phyloP scores from a whole-genome alignment of 2,329 filamentous ascomycete genomes.

The Colletotrichum karsti region DNA sequence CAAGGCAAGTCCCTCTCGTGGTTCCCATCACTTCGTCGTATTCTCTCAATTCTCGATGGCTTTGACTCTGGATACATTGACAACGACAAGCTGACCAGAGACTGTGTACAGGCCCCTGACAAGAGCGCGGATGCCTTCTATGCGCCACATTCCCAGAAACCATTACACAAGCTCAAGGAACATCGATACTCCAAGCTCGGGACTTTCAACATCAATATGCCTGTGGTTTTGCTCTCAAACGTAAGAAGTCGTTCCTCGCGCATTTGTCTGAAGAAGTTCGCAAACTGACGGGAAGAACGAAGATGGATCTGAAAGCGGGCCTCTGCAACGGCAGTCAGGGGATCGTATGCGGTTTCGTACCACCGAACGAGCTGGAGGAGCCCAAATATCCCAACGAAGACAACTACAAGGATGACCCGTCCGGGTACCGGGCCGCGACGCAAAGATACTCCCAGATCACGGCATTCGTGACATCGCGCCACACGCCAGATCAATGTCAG shows the following conservation, averaged over 20 bases:
- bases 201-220: neutral
- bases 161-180: neutral
- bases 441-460: neutral
- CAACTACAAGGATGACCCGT: neutral
- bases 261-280: neutral
- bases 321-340: slow-evolving; percentile 13
- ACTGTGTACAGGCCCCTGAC: neutral
- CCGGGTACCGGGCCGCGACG: neutral
- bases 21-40: too few species aligned
- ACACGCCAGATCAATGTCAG: slow-evolving; percentile 26
- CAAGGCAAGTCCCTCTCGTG: too few species aligned
- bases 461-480: neutral
- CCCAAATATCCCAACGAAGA: neutral
- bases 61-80: too few species aligned
- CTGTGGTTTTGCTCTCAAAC: slow-evolving; percentile 4
- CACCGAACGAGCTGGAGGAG: too few species aligned
- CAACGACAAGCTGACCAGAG: too few species aligned
- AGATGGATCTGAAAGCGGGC: neutral
- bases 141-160: neutral
- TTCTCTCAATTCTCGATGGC: too few species aligned
- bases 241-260: neutral
- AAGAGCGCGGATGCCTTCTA: neutral
- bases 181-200: neutral
- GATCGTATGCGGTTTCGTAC: neutral
- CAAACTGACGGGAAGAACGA: neutral